Conservation (phyloP, 306 rosid genomes). For the Gleditsia sinensis region DNA sequence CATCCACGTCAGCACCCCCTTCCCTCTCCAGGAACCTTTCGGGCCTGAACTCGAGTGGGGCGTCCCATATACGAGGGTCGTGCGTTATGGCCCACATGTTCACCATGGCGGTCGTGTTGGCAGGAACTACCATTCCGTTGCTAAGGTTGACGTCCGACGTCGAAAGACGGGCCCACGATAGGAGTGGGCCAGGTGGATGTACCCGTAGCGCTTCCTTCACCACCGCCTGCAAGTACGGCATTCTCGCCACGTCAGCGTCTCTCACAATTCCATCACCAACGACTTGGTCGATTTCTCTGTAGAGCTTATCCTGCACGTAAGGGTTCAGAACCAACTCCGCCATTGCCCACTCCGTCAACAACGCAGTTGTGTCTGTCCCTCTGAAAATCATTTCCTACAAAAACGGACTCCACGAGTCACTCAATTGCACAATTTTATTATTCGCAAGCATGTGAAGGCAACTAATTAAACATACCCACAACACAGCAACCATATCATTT, state of each 20-base stretch:
- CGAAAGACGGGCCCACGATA: conserved; percentile 67
- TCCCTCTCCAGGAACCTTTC: conserved; percentile 48
- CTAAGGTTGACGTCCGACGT: conserved; percentile 58
- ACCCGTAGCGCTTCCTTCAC: conserved; percentile 58
- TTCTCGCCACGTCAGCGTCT: conserved; percentile 48
- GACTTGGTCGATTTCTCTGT: conserved; percentile 28
- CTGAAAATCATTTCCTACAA: conserved; percentile 64
- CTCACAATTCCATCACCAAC: conserved; percentile 32
- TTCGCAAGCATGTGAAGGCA: too few species aligned
- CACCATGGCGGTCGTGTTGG: conserved; percentile 60
- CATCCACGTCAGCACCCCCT: conserved; percentile 51
- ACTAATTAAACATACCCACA: conserved; percentile 60
- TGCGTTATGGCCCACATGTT: conserved; percentile 74
- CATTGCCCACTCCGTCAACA: conserved; percentile 64
- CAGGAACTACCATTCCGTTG: conserved; percentile 63
- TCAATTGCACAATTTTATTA: too few species aligned
- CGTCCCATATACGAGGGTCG: conserved; percentile 51
- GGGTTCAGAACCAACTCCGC: conserved; percentile 52
- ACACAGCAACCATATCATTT: conserved; percentile 58
- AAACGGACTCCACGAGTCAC: too few species aligned
- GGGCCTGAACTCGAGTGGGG: conserved; percentile 46
- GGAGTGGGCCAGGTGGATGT: conserved; percentile 65
- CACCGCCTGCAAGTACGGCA: conserved; percentile 57
- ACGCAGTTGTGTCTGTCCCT: conserved; percentile 60
- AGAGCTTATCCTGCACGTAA: conserved; percentile 38